Percentiles rank a stretch among this genome's conserved stretches.
These are phyloP conservation scores for Choiromyces venosus DNA, from an alignment of 495 filamentous ascomycete species.

Conservation along the genomic window DNA sequence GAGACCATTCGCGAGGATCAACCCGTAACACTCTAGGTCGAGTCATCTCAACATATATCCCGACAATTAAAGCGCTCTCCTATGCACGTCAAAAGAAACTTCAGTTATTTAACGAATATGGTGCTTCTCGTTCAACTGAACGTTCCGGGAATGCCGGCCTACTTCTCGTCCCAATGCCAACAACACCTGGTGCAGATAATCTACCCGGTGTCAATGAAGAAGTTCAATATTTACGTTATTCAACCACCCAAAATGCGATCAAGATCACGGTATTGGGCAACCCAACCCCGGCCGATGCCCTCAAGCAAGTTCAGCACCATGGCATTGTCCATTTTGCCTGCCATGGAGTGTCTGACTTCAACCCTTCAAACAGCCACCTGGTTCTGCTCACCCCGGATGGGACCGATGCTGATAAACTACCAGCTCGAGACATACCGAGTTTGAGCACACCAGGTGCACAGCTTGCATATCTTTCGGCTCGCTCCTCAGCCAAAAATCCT, in stretches of 20 bases:
- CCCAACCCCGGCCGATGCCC: conserved; percentile 11
- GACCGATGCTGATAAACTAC: neutral
- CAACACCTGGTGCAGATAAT: neutral
- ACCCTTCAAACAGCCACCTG: no score
- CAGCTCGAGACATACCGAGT: no score
- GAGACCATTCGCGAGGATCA: neutral
- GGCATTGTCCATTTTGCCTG: no score
- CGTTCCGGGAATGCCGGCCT: neutral
- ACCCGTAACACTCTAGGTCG: neutral
- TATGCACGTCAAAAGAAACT: conserved; percentile 7
- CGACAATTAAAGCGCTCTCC: no score
- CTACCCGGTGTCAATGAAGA: no score
- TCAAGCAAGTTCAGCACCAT: conserved; percentile 8
- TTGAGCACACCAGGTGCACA: neutral
- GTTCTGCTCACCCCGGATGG: conserved; percentile 16
- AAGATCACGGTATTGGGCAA: neutral
- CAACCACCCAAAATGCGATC: no score
- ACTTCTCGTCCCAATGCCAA: conserved; percentile 1
- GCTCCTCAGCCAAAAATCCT: conserved; percentile 36
- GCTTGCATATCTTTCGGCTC: conserved; percentile 42
- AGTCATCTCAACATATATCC: conserved; percentile 5
- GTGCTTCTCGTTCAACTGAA: no score
- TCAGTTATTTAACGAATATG: neutral
- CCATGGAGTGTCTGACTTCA: no score
- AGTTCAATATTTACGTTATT: no score